phyloP scores from a whole-genome alignment of 1,139 yeast genomes.

The Blastobotrys raffinosifermentans region DNA sequence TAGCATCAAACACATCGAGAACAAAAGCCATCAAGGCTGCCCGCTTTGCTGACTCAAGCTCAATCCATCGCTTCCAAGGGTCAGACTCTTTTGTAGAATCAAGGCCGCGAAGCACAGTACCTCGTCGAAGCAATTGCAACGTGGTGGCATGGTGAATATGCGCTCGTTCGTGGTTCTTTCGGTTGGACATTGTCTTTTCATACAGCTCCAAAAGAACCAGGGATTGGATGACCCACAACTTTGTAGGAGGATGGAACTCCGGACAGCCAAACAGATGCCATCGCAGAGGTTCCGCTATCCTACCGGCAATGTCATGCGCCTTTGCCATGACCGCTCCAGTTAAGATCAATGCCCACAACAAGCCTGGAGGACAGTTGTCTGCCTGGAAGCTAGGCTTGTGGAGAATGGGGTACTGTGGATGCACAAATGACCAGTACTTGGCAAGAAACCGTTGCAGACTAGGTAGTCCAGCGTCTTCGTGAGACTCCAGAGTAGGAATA shows the following conservation, averaged over 20 bases:
- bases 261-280: conserved; percentile 54
- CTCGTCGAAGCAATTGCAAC: conserved; percentile 63
- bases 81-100: conserved; percentile 21
- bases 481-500: conserved; percentile 35
- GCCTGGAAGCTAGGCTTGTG: conserved; percentile 61
- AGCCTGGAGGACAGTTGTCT: conserved; percentile 44
- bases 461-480: conserved; percentile 36
- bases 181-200: conserved; percentile 55
- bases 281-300: conserved; percentile 57
- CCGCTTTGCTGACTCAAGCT: conserved; percentile 70
- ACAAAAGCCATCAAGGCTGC: conserved; percentile 76
- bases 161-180: conserved; percentile 58
- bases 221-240: conserved; percentile 63
- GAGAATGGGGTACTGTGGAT: conserved; percentile 54
- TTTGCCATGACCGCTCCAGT: conserved; percentile 44
- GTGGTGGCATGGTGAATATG: conserved; percentile 75
- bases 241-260: conserved; percentile 52
- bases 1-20: conserved; percentile 73
- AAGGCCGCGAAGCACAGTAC: conserved; percentile 48
- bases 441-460: conserved; percentile 28
- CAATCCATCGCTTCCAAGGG: conserved; percentile 60
- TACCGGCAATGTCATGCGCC: conserved; percentile 36
- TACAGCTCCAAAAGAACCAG: conserved; percentile 56
- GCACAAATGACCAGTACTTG: conserved; percentile 52
- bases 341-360: conserved; percentile 50